Evolutionary conservation across 225 moss, liverwort and hornwort genomes (phyloP).

Genomic region (Pseudisothecium myosuroides): DNA sequence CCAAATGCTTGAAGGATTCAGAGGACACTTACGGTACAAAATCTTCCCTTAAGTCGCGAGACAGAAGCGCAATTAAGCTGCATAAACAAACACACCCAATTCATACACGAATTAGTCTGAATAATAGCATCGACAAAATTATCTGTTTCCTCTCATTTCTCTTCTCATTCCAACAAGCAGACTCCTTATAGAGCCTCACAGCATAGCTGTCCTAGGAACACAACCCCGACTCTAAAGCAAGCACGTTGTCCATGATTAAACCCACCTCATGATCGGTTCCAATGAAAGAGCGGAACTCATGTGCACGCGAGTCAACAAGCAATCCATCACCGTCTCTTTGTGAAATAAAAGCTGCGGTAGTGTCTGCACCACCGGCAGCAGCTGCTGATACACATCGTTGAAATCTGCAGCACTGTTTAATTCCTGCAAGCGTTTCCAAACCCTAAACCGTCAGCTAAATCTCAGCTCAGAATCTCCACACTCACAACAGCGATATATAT

Average conservation of each 20-base stretch:
- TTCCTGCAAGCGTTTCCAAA: slow-evolving; percentile 43
- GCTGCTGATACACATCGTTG: slow-evolving; percentile 77
- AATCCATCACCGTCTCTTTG: slow-evolving; percentile 63
- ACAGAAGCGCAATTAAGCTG: slow-evolving; percentile 85
- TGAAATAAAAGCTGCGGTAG: slow-evolving; percentile 80
- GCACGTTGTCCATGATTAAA: not conserved
- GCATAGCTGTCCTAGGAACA: not conserved
- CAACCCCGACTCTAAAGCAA: not conserved
- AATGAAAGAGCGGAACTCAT: slow-evolving; percentile 70
- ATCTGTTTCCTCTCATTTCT: not conserved
- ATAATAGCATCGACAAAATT: not conserved
- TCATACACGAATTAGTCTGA: not conserved
- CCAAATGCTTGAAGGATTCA: not conserved
- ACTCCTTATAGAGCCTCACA: not conserved
- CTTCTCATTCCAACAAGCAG: not conserved
- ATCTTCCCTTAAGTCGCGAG: slow-evolving; percentile 80
- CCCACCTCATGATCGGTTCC: slow-evolving; percentile 82
- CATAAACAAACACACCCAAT: slow-evolving; percentile 8
- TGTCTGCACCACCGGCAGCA: slow-evolving; percentile 81
- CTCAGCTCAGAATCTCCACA: not conserved
- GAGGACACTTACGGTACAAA: slow-evolving; percentile 68
- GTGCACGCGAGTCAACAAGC: slow-evolving; percentile 64
- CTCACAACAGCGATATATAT: not conserved
- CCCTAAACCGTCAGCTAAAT: not conserved
- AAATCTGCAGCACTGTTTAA: slow-evolving; percentile 97